These are phyloP conservation scores for Annona cherimola DNA, from an alignment of 164 flowering plant genomes.

Conservation along the genomic window DNA sequence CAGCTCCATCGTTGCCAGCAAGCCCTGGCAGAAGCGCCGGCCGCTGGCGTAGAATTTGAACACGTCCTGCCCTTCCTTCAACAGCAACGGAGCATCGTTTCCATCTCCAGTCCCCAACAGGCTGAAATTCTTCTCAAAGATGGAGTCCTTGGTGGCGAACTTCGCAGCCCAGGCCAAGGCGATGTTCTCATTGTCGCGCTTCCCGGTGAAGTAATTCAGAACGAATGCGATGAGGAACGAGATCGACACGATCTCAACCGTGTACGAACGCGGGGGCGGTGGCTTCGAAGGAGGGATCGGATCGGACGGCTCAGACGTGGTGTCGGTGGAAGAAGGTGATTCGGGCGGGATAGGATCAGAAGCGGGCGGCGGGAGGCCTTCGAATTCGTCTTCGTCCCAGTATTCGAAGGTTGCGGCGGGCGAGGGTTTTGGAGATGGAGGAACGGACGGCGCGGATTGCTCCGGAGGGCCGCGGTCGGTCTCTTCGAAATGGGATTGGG, in stretches of 20 bases:
- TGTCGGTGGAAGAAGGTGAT: background rate
- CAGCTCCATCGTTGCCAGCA: slow-evolving; percentile 91
- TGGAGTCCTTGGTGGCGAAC: slow-evolving; percentile 74
- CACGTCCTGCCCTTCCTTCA: slow-evolving; percentile 88
- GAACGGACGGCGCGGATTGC: slow-evolving; percentile 26
- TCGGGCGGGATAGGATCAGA: slow-evolving; percentile 2
- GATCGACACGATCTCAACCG: slow-evolving; percentile 59
- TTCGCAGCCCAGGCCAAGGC: slow-evolving; percentile 87
- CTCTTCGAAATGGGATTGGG: slow-evolving; percentile 36
- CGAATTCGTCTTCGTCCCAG: slow-evolving; percentile 99
- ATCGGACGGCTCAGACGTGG: slow-evolving; percentile 7
- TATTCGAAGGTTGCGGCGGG: slow-evolving; percentile 43
- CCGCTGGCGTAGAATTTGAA: slow-evolving; percentile 97
- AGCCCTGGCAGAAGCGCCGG: slow-evolving; percentile 76
- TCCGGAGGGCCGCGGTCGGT: slow-evolving; percentile 21
- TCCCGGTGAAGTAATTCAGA: slow-evolving; percentile 81
- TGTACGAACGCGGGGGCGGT: slow-evolving; percentile 17
- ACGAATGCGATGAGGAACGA: slow-evolving; percentile 58
- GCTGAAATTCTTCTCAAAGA: slow-evolving; percentile 90
- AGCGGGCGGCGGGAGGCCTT: slow-evolving; percentile 55
- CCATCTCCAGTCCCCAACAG: slow-evolving; percentile 86
- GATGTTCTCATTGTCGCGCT: slow-evolving; percentile 79
- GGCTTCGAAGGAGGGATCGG: slow-evolving; percentile 9
- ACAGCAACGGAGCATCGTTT: slow-evolving; percentile 85
- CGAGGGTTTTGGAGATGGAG: slow-evolving; percentile 23